Percentiles rank a stretch among this genome's conserved stretches.
These are phyloP conservation scores for Prunus yedoensis DNA, from an alignment of 331 rosid species.

Conservation along the genomic window DNA sequence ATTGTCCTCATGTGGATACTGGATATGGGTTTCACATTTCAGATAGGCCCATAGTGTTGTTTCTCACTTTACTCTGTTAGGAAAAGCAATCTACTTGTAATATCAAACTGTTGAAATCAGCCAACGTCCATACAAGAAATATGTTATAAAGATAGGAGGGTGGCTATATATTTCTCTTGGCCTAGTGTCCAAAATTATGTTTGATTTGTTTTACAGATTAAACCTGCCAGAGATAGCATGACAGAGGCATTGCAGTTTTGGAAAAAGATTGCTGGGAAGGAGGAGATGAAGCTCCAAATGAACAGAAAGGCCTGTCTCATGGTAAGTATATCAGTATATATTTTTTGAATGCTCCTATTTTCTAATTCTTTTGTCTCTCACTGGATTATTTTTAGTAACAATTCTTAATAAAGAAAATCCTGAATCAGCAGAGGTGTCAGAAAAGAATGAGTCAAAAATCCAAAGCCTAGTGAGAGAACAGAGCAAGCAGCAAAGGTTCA, in stretches of 20 bases:
- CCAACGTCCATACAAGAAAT: neutral
- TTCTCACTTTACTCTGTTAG: neutral
- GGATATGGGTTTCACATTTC: neutral
- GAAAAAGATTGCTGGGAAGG: constrained; percentile 74
- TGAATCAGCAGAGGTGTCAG: constrained; percentile 40
- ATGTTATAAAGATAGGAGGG: neutral
- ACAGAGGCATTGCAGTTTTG: constrained; percentile 87
- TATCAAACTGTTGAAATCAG: neutral
- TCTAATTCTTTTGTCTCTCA: constrained; percentile 24
- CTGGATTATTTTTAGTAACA: constrained; percentile 12
- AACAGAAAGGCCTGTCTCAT: constrained; percentile 41
- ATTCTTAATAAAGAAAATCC: constrained; percentile 47
- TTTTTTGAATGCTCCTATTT: constrained; percentile 2
- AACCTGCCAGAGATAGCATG: constrained; percentile 92
- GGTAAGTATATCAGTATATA: constrained; percentile 41
- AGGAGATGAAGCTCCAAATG: constrained; percentile 58
- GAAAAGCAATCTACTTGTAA: neutral
- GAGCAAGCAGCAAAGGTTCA: constrained; percentile 51
- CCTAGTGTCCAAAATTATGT: neutral
- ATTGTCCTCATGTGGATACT: neutral
- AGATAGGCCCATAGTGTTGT: neutral
- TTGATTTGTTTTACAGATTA: constrained; percentile 63
- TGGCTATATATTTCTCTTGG: neutral
- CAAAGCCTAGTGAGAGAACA: constrained; percentile 43
- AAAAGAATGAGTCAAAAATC: constrained; percentile 46